These are phyloP conservation scores for Psilocybe tampanensis DNA, from an alignment of 768 basidiomycete species.

Conservation along the genomic window DNA sequence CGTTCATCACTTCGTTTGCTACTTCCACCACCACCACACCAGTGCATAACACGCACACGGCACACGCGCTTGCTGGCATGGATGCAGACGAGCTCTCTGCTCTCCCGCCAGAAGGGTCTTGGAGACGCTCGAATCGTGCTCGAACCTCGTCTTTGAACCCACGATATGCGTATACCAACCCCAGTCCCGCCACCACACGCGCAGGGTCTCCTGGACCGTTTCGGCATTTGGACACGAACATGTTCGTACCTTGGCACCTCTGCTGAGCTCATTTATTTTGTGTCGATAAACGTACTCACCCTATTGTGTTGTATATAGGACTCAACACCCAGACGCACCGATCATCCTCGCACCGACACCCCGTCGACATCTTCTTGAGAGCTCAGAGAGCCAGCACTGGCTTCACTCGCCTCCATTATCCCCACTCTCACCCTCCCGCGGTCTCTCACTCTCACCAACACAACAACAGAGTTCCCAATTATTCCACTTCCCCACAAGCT, in stretches of 20 bases:
- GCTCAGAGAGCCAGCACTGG: slow-evolving; percentile 62
- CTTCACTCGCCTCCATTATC: slow-evolving; percentile 50
- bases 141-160: slow-evolving; percentile 34
- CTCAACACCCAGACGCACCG: slow-evolving; percentile 12
- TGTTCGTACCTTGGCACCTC: not conserved
- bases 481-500: not conserved
- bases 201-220: not conserved
- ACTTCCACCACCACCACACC: not conserved
- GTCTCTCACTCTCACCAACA: slow-evolving; percentile 13
- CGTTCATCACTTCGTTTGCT: not conserved
- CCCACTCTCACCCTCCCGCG: slow-evolving; percentile 49
- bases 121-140: slow-evolving; percentile 28
- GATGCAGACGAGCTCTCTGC: slow-evolving; percentile 43
- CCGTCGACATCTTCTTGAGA: slow-evolving; percentile 65
- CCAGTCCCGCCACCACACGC: slow-evolving; percentile 27
- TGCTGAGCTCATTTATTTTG: not conserved
- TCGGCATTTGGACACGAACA: not conserved
- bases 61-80: not conserved
- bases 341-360: slow-evolving; percentile 67
- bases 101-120: slow-evolving; percentile 36
- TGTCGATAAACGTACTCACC: not conserved
- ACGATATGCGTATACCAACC: slow-evolving; percentile 28
- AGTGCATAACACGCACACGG: no score
- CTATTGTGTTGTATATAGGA: not conserved
- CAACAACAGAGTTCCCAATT: no score